phyloP scores from a whole-genome alignment of 495 filamentous ascomycete species.

The Cercophora scortea region DNA sequence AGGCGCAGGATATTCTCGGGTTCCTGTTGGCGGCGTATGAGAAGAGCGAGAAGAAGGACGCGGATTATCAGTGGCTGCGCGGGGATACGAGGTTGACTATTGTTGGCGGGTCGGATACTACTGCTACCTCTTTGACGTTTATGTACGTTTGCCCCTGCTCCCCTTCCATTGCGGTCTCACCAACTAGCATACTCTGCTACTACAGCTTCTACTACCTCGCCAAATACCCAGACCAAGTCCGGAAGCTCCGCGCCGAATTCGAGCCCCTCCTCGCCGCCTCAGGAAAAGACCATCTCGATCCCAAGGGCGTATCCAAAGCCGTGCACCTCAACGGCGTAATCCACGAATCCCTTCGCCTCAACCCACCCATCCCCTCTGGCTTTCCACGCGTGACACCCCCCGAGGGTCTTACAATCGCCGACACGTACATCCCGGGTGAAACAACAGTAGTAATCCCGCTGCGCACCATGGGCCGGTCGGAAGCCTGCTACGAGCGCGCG shows the following conservation, averaged over 20 bases:
- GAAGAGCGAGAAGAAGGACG: conserved; percentile 1
- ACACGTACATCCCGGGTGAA: conserved; percentile 14
- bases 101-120: conserved; percentile 5
- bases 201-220: conserved; percentile 7
- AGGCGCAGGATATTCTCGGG: background rate
- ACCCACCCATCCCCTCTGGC: conserved; percentile 11
- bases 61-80: conserved; percentile 4
- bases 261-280: conserved; percentile 2
- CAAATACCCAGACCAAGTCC: conserved; percentile 4
- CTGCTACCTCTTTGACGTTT: conserved; percentile 1
- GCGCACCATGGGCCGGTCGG: conserved; percentile 3
- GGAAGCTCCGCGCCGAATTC: conserved; percentile 4
- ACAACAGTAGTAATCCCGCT: conserved; percentile 6
- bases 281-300: background rate
- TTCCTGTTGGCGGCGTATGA: conserved; percentile 3
- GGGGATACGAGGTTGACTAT: conserved; percentile 3
- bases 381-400: conserved; percentile 16
- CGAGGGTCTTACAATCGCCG: conserved; percentile 38
- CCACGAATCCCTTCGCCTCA: conserved; percentile 22
- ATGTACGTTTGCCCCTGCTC: background rate
- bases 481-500: background rate
- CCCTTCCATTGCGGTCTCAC: too few relatives aligned
- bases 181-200: background rate
- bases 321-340: conserved; percentile 24
- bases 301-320: conserved; percentile 1